Evolutionary conservation across 495 filamentous ascomycete species (phyloP), one percentile per base, ranked within the genome.

Genomic region (Hypoxylon intermedium): DNA sequence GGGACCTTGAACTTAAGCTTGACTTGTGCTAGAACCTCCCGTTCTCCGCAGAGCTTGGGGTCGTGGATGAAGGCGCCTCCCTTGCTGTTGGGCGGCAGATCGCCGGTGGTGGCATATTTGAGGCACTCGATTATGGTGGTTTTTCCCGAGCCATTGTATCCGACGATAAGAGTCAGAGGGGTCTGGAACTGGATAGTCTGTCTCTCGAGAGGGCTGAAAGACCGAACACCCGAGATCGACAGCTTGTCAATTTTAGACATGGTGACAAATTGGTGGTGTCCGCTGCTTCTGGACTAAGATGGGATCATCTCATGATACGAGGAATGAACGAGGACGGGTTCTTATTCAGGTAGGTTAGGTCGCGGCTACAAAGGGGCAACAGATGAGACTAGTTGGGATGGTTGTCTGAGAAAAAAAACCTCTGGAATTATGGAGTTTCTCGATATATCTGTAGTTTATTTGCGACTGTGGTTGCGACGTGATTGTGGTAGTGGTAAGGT

Each of bases 81-180:
- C 69, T 89, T 92, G 79, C 89, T 94, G 77, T 97, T 97, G 21
- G 93, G 92, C 19, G 94, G 94, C 1, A 96, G 82, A 58, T 96
- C 89, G 46, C 94, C 94, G 9, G 92, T 97, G 26, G 95, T 97
- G 38, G 89, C 93, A 88, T 96, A 98, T 71, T 97, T 97, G 65
- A 98, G 91, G 70, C 94, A 97, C 73, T 98, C 94, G 75, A 98
- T 98, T 72, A 98, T 96, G 40, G 95, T 98, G 84, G 94, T 98
- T 77, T 98, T 98, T 37, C 95, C 94, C 6, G 93, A 97, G 52
- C 94, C 94, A 80, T 98, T 98, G 67, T 90, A 90, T 37, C 94
- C 94, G 48, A 98, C 94, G 60, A 98, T 98, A 46, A 98, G 81
- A 6, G 94, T 98, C 26, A 98, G 79, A 12, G 94, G 94, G 5